Percentiles rank a stretch among this genome's conserved stretches.
Conservation (phyloP, 768 basidiomycete species). For the Podaxis sp. region DNA sequence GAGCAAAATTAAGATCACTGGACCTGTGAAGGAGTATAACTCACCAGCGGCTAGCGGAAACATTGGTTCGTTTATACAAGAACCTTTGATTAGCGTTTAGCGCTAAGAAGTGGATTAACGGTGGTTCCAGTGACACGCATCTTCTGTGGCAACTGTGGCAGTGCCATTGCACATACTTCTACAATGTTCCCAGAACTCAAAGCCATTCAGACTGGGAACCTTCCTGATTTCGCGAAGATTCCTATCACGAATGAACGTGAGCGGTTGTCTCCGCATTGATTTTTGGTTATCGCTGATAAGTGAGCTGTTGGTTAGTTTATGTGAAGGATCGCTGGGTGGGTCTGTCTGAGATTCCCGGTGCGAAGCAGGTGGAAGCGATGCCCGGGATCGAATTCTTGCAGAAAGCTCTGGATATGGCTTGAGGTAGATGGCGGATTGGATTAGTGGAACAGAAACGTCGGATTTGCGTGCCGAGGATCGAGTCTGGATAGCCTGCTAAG, state of each 20-base stretch:
- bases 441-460: background rate
- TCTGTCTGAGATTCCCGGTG: constrained; percentile 21
- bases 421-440: background rate
- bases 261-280: background rate
- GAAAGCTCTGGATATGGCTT: background rate
- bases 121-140: constrained; percentile 30
- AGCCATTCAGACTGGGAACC: constrained; percentile 40
- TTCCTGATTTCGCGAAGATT: constrained; percentile 28
- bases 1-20: constrained; percentile 31
- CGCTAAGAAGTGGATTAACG: background rate
- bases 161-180: constrained; percentile 35
- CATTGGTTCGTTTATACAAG: constrained; percentile 24
- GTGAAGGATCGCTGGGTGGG: constrained; percentile 34
- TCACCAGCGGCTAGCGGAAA: constrained; percentile 33
- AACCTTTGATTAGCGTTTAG: constrained; percentile 20
- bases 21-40: constrained; percentile 30
- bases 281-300: too few species aligned
- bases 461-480: too few species aligned
- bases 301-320: constrained; percentile 24
- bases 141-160: constrained; percentile 38
- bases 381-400: background rate
- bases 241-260: constrained; percentile 32
- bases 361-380: constrained; percentile 25
- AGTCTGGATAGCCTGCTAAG: too few species aligned
- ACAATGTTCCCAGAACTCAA: constrained; percentile 33